A percentile compares a stretch with the other conserved stretches of the same genome.
These are phyloP conservation scores for Hypoxylon sp. DNA, from an alignment of 2,329 filamentous ascomycete species.

Conservation along the genomic window DNA sequence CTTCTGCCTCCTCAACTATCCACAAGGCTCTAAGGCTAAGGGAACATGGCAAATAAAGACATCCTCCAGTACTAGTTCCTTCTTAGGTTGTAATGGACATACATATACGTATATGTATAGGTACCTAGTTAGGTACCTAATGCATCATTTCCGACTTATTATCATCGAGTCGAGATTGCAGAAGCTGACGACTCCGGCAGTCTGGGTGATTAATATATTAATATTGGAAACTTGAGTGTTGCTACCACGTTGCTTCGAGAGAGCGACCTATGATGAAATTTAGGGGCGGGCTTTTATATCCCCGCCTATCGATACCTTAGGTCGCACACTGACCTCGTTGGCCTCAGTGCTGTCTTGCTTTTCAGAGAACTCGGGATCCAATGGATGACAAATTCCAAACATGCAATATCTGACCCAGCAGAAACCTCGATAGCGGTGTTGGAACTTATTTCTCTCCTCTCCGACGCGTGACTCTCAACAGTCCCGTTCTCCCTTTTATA, in stretches of 20 bases:
- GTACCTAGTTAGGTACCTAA: too few species aligned
- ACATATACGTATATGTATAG: background rate
- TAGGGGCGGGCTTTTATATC: background rate
- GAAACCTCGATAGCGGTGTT: too few species aligned
- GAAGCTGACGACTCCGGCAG: background rate
- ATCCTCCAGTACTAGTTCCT: background rate
- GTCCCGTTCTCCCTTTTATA: too few species aligned
- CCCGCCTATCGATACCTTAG: background rate
- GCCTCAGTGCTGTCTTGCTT: too few species aligned
- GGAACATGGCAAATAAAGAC: conserved; percentile 3
- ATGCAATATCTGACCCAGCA: too few species aligned
- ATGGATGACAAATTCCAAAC: too few species aligned
- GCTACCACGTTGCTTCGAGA: background rate
- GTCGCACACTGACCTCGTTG: too few species aligned
- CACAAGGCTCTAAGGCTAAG: background rate
- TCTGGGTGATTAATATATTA: background rate
- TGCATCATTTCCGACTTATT: too few species aligned
- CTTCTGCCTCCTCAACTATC: background rate
- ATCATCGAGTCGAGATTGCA: too few species aligned
- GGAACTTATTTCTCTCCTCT: too few species aligned
- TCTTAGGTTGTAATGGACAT: background rate
- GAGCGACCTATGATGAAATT: background rate
- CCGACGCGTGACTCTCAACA: too few species aligned
- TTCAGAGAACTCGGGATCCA: too few species aligned
- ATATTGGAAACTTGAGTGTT: background rate